Conservation (phyloP, 257 asterid species). For the Linderniella brevidens region DNA sequence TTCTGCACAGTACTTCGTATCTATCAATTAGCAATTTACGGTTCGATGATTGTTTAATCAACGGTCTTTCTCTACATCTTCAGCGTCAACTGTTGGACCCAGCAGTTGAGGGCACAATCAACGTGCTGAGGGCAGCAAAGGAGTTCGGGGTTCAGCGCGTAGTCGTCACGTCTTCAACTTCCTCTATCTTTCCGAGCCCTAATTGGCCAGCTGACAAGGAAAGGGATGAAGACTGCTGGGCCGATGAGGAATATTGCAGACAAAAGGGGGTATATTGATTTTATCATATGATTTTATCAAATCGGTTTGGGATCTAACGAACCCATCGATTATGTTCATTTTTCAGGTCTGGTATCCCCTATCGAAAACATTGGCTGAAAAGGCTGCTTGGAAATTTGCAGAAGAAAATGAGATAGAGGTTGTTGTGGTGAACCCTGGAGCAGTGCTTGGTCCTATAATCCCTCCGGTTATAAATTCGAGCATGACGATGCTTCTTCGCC, state of each 20-base stretch:
- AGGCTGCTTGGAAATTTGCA: conserved; percentile 87
- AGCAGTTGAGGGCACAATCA: conserved; percentile 67
- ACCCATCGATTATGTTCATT: conserved; percentile 5
- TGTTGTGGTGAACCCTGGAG: conserved; percentile 83
- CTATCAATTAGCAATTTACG: too few species aligned
- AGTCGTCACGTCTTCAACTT: conserved; percentile 69
- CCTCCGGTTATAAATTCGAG: conserved; percentile 65
- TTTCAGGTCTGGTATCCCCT: conserved; percentile 73
- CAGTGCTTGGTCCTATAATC: conserved; percentile 66
- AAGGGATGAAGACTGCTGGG: conserved; percentile 81
- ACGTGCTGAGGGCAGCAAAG: conserved; percentile 84
- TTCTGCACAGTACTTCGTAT: too few species aligned
- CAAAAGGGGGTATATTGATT: conserved; percentile 38
- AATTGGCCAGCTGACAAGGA: conserved; percentile 49
- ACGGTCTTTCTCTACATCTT: background rate
- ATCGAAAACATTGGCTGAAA: conserved; percentile 74
- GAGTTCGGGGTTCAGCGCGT: conserved; percentile 72
- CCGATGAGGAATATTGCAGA: conserved; percentile 73
- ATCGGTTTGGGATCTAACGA: background rate
- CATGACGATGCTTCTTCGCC: conserved; percentile 63
- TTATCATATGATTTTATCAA: background rate
- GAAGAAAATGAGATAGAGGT: conserved; percentile 52
- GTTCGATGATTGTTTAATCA: background rate
- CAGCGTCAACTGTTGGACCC: conserved; percentile 65
- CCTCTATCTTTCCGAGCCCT: conserved; percentile 58